phyloP scores from a whole-genome alignment of 345 rosid species.

The Acer negundo region DNA sequence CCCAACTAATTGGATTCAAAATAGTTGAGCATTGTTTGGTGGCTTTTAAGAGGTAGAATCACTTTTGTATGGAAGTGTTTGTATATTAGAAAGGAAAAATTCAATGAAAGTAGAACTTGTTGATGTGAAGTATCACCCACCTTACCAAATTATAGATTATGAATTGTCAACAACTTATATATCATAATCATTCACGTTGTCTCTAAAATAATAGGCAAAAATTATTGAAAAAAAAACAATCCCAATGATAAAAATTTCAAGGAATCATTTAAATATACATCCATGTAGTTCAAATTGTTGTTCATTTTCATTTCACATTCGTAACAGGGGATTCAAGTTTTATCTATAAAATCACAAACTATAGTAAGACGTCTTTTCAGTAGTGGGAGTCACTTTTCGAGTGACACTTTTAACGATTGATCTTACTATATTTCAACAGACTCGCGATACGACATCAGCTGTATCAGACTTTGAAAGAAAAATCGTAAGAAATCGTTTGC shows the following conservation, averaged over 20 bases:
- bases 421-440: no score
- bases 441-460: no score
- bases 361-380: no score
- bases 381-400: no score
- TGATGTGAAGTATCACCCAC: conserved; percentile 22
- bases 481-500: not conserved
- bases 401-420: no score
- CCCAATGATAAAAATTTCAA: not conserved
- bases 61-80: not conserved
- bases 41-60: not conserved
- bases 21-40: not conserved
- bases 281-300: no score
- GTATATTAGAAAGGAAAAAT: not conserved
- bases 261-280: no score
- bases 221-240: not conserved
- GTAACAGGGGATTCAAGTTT: no score
- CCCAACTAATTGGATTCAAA: not conserved
- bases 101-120: not conserved
- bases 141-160: conserved; percentile 13
- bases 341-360: no score
- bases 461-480: no score
- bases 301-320: no score
- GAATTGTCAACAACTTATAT: not conserved
- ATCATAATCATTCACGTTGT: conserved; percentile 13
- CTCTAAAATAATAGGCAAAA: conserved; percentile 7